Conservation (phyloP, 176 grass and related monocot species). For the Phragmites australis region DNA sequence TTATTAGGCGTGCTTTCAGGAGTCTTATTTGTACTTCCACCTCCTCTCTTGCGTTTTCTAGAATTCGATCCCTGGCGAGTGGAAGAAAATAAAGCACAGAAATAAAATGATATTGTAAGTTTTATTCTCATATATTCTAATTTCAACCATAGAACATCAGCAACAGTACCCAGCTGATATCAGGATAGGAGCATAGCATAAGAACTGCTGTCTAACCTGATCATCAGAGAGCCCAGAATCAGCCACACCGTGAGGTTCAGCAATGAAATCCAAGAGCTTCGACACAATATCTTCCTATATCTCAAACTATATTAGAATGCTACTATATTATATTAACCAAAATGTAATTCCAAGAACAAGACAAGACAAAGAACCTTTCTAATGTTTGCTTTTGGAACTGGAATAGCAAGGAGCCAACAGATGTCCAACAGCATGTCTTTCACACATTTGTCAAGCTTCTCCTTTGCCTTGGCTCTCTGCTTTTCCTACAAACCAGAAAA, state of each 20-base stretch:
- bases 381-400: conserved; percentile 65
- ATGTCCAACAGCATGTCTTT: conserved; percentile 79
- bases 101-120: conserved; percentile 17
- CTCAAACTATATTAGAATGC: conserved; percentile 38
- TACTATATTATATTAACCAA: neutral
- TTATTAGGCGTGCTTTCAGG: conserved; percentile 45
- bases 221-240: conserved; percentile 57
- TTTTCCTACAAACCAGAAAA: conserved; percentile 78
- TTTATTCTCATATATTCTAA: conserved; percentile 19
- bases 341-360: conserved; percentile 28
- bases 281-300: conserved; percentile 83
- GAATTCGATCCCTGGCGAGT: conserved; percentile 61
- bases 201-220: conserved; percentile 38
- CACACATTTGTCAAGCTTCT: conserved; percentile 95
- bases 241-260: conserved; percentile 63
- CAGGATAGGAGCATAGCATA: conserved; percentile 12
- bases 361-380: conserved; percentile 67
- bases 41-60: conserved; percentile 74
- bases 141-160: conserved; percentile 24
- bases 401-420: conserved; percentile 84
- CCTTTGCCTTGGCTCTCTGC: conserved; percentile 90
- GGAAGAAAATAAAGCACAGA: conserved; percentile 14
- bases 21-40: conserved; percentile 63
- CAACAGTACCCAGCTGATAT: conserved; percentile 24
- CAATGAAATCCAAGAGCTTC: conserved; percentile 93